Evolutionary conservation across 2,329 filamentous ascomycete genomes (phyloP).

Genomic region (Monosporascus sp.): DNA sequence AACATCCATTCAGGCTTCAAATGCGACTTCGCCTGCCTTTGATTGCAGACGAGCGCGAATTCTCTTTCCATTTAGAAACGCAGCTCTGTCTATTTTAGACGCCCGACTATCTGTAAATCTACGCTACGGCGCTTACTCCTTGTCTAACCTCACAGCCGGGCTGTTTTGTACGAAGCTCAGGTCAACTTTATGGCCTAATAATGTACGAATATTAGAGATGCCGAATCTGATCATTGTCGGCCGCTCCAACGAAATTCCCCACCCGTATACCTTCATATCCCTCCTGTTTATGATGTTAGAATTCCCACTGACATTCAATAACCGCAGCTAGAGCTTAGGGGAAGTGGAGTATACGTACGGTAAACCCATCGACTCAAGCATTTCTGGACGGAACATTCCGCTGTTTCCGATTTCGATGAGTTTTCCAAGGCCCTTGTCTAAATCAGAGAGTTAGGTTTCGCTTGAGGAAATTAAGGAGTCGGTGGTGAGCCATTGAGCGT

Average conservation of each 20-base stretch:
- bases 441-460: neutral
- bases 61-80: too few relatives aligned
- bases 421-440: conserved; percentile 75
- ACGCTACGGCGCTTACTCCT: conserved; percentile 48
- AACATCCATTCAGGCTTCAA: too few relatives aligned
- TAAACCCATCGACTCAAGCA: conserved; percentile 91
- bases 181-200: conserved; percentile 94
- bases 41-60: too few relatives aligned
- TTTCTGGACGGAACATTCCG: conserved; percentile 98
- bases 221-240: conserved; percentile 97
- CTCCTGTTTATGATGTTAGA: conserved; percentile 33
- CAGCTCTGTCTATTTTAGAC: too few relatives aligned
- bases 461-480: too few relatives aligned
- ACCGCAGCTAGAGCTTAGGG: neutral
- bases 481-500: neutral
- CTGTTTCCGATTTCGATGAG: conserved; percentile 97
- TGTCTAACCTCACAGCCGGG: conserved; percentile 83
- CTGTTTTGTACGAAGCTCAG: conserved; percentile 88
- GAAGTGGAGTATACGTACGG: conserved; percentile 34
- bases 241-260: conserved; percentile 84
- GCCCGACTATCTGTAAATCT: too few relatives aligned
- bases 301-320: conserved; percentile 5
- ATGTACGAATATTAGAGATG: conserved; percentile 89
- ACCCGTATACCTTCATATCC: conserved; percentile 90
- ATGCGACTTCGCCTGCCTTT: too few relatives aligned